Conservation (phyloP, 192 early-diverging fungal genomes). For the Backusella psychrophila region DNA sequence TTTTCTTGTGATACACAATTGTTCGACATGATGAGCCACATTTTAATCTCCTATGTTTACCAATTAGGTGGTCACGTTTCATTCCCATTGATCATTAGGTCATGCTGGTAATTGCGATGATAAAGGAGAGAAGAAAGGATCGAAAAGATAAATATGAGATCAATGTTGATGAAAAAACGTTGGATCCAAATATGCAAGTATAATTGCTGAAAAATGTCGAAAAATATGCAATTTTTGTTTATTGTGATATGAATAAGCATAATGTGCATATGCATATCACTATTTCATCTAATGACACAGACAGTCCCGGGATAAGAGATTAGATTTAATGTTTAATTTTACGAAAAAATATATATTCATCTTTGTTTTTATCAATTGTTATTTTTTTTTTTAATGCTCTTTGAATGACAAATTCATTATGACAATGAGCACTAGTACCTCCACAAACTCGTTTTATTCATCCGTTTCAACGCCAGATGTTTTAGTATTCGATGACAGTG, state of each 20-base stretch:
- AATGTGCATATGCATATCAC: background rate
- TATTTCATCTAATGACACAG: background rate
- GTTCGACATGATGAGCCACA: background rate
- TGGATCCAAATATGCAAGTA: background rate
- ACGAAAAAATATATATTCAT: background rate
- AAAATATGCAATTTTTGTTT: background rate
- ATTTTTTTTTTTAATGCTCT: background rate
- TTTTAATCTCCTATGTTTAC: background rate
- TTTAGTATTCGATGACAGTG: background rate
- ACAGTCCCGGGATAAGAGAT: background rate
- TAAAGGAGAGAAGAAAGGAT: background rate
- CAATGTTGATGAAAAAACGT: background rate
- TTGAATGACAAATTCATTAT: background rate
- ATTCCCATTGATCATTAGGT: background rate
- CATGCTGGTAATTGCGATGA: background rate
- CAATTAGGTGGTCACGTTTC: background rate
- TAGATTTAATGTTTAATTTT: background rate
- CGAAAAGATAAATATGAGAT: background rate
- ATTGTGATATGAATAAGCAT: background rate
- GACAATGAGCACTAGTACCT: background rate
- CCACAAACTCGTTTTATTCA: constrained; percentile 1
- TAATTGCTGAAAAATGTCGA: background rate
- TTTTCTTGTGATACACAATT: background rate
- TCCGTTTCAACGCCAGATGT: background rate
- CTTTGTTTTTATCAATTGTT: background rate